Conservation (phyloP, 176 grass and related monocot species). For the Aegilops longissima region DNA sequence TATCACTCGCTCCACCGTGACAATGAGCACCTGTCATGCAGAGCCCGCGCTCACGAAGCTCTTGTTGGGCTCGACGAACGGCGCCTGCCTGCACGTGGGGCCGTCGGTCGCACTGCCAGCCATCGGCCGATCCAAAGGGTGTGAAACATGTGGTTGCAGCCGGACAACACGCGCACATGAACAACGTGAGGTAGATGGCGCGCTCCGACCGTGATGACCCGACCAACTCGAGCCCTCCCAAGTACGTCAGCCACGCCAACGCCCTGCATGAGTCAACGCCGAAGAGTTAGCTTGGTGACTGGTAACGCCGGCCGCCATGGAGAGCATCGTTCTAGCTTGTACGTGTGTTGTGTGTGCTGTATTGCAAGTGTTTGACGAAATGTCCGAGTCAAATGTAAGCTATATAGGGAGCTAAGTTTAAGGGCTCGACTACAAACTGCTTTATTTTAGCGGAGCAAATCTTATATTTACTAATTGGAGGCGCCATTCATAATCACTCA, state of each 20-base stretch:
- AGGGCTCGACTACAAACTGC: too few relatives aligned
- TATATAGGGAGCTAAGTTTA: too few relatives aligned
- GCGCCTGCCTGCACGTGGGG: constrained; percentile 26
- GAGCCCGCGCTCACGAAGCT: neutral
- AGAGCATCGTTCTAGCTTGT: too few relatives aligned
- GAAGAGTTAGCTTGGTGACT: too few relatives aligned
- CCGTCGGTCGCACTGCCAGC: constrained; percentile 50
- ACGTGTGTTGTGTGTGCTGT: too few relatives aligned
- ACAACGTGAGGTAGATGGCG: constrained; percentile 72
- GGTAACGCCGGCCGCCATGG: too few relatives aligned
- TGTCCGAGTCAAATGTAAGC: too few relatives aligned
- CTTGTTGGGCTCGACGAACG: constrained; percentile 22
- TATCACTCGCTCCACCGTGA: neutral
- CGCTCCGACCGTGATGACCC: constrained; percentile 52
- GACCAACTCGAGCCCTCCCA: constrained; percentile 32
- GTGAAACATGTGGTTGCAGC: constrained; percentile 76
- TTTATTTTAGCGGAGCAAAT: too few relatives aligned
- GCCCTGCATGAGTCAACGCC: neutral
- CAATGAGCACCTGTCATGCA: neutral
- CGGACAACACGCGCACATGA: constrained; percentile 61
- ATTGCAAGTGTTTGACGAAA: too few relatives aligned
- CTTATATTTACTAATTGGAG: too few relatives aligned
- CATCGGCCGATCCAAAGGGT: constrained; percentile 64
- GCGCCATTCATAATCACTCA: too few relatives aligned
- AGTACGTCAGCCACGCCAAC: constrained; percentile 43